Percentiles rank a stretch among this genome's conserved stretches.
phyloP scores from a whole-genome alignment of 73 alveolate species.

The Paramecium sonneborni region DNA sequence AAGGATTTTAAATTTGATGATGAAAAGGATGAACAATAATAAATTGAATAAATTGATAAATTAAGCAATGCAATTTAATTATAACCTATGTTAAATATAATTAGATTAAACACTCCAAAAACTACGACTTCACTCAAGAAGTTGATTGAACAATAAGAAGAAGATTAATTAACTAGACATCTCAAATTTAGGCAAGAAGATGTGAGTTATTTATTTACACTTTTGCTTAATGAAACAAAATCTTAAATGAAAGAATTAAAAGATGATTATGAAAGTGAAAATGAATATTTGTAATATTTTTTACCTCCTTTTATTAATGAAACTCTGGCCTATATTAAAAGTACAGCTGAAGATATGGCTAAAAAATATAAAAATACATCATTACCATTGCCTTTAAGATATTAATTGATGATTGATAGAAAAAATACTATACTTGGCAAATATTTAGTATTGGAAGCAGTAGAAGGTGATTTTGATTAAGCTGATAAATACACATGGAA shows the following conservation, averaged over 20 bases:
- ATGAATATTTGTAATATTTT: not conserved
- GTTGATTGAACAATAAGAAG: not conserved
- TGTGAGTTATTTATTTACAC: not conserved
- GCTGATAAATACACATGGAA: slow-evolving; percentile 29
- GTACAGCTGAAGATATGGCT: slow-evolving; percentile 14
- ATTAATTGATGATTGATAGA: not conserved
- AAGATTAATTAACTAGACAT: not conserved
- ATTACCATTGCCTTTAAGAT: not conserved
- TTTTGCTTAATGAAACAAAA: slow-evolving; percentile 5
- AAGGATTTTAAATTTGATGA: not conserved
- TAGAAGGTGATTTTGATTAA: slow-evolving; percentile 52
- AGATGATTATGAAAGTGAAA: slow-evolving; percentile 10
- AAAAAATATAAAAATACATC: not conserved
- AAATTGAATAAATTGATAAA: not conserved
- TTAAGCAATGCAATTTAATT: not conserved
- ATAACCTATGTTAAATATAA: not conserved
- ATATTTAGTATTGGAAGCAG: slow-evolving; percentile 42
- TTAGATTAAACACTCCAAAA: not conserved
- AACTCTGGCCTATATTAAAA: slow-evolving; percentile 15
- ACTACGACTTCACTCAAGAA: not conserved
- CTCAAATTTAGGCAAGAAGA: not conserved
- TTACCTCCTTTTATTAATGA: slow-evolving; percentile 24
- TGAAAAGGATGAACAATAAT: not conserved
- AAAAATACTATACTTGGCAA: not conserved
- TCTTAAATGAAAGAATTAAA: slow-evolving; percentile 29